Conservation (phyloP, 2,329 filamentous ascomycete species). For the Cadophora sp. region DNA sequence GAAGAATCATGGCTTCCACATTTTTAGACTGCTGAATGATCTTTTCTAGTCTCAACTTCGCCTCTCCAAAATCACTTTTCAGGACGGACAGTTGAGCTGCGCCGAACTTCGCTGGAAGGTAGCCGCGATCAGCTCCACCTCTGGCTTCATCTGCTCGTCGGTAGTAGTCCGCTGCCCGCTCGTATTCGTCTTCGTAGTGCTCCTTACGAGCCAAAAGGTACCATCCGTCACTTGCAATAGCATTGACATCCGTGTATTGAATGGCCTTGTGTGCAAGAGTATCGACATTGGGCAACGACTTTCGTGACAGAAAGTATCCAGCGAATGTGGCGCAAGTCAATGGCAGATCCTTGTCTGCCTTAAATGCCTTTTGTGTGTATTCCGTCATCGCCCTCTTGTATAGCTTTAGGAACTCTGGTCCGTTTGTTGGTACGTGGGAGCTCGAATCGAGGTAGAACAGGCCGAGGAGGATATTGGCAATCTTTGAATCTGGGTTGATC, state of each 20-base stretch:
- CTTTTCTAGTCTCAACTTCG: slow-evolving; percentile 93
- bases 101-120: slow-evolving; percentile 93
- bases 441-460: slow-evolving; percentile 90
- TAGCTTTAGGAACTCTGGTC: slow-evolving; percentile 81
- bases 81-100: slow-evolving; percentile 87
- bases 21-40: slow-evolving; percentile 85
- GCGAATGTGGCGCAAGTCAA: slow-evolving; percentile 91
- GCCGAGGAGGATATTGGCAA: slow-evolving; percentile 88
- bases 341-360: slow-evolving; percentile 88
- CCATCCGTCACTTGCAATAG: slow-evolving; percentile 97
- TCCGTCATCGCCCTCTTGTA: slow-evolving; percentile 96
- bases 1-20: slow-evolving; percentile 88
- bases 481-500: slow-evolving; percentile 82
- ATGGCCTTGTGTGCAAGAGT: slow-evolving; percentile 91
- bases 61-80: slow-evolving; percentile 85
- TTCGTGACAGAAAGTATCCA: slow-evolving; percentile 85
- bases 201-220: slow-evolving; percentile 92
- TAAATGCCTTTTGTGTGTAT: slow-evolving; percentile 93
- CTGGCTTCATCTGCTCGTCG: slow-evolving; percentile 88
- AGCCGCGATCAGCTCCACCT: slow-evolving; percentile 89
- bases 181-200: slow-evolving; percentile 78
- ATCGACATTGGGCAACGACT: slow-evolving; percentile 81
- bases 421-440: slow-evolving; percentile 80
- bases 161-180: slow-evolving; percentile 85
- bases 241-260: slow-evolving; percentile 93